Conservation (phyloP, 345 rosid species). For the Murraya koenigii region DNA sequence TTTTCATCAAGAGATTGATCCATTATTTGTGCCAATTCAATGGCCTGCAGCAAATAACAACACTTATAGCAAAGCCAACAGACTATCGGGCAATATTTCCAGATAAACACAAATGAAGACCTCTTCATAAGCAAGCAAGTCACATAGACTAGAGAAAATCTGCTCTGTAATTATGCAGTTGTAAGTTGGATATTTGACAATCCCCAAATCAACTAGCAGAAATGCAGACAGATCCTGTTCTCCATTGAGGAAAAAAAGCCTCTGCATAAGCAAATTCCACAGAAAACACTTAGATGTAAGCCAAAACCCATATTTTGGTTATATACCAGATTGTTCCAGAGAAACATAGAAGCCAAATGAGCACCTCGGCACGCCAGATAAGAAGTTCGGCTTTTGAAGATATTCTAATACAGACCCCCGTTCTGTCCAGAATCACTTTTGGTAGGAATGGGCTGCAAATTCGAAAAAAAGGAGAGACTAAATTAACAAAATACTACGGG, state of each 20-base stretch:
- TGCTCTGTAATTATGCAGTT: slow-evolving; percentile 57
- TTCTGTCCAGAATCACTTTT: slow-evolving; percentile 48
- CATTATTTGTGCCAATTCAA: slow-evolving; percentile 88
- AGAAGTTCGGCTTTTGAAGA: slow-evolving; percentile 61
- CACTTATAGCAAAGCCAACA: slow-evolving; percentile 14
- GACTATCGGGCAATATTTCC: not conserved
- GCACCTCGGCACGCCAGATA: slow-evolving; percentile 90
- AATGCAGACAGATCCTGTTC: slow-evolving; percentile 82
- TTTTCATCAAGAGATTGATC: slow-evolving; percentile 77
- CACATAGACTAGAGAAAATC: slow-evolving; percentile 46
- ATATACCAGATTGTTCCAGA: not conserved
- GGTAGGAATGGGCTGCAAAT: slow-evolving; percentile 48
- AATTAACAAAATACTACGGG: slow-evolving; percentile 4
- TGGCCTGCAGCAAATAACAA: slow-evolving; percentile 51
- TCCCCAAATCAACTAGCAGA: slow-evolving; percentile 79
- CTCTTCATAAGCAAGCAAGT: slow-evolving; percentile 89
- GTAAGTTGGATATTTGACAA: slow-evolving; percentile 75
- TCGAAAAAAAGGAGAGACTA: slow-evolving; percentile 17
- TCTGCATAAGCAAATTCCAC: slow-evolving; percentile 46
- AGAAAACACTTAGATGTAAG: not conserved
- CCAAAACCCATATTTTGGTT: not conserved
- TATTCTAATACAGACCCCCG: slow-evolving; percentile 53
- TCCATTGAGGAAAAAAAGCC: slow-evolving; percentile 92
- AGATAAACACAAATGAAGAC: slow-evolving; percentile 37
- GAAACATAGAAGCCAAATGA: slow-evolving; percentile 1